Base-by-base conservation (phyloP, 2,329 filamentous ascomycete genomes). In the Ophiostoma angusticollis region DNA sequence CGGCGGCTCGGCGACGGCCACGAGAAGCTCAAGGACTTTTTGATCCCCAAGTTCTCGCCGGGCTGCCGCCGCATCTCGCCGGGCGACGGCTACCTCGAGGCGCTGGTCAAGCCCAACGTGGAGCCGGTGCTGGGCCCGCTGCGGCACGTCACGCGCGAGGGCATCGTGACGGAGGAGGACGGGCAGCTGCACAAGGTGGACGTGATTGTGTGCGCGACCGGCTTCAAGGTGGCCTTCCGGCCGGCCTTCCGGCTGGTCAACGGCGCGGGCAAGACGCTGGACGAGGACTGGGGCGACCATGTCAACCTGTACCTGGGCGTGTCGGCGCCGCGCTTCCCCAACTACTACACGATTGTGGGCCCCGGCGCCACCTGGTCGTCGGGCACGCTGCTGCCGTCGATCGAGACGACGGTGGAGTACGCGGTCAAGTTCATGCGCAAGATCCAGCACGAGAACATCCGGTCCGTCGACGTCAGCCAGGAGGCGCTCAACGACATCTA, bases 401-500 rank as follows among this genome's bases (percentile, higher is more conserved):
- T 50, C 30, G 44, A 49, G 42, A 43, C 45, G 9, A 42, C 44
- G 22, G 36, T 43, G 21, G 45, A 49, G 42, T 58, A 62, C 44
- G 47, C 54, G 3, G 46, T 59, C 38, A 55, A 59, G 47, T 57
- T 62, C 51, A 58, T 59, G 52, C 50, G 50, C 43, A 60, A 60
- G 51, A 59, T 60, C 49, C 67, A 72, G 51, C 67, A 62, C 2
- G 55, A 67, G 50, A 59, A 65, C 50, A 64, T 70, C 41, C 51
- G 53, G 4, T 55, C 60, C 5, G 61, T 68, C 29, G 50, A 59
- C 8, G 61, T 69, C 9, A 67, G 67, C 47, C 49, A 54, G 1
- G 59, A 60, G 14, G 65, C 62, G 1, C 62, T 72, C 7, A 52
- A 54, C 9, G 71, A 73, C 44, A 74, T 74, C 51, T 59, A 65